These are phyloP conservation scores for Wickerhamomyces sp. DNA, from an alignment of 1,139 yeast genomes.

Conservation along the genomic window DNA sequence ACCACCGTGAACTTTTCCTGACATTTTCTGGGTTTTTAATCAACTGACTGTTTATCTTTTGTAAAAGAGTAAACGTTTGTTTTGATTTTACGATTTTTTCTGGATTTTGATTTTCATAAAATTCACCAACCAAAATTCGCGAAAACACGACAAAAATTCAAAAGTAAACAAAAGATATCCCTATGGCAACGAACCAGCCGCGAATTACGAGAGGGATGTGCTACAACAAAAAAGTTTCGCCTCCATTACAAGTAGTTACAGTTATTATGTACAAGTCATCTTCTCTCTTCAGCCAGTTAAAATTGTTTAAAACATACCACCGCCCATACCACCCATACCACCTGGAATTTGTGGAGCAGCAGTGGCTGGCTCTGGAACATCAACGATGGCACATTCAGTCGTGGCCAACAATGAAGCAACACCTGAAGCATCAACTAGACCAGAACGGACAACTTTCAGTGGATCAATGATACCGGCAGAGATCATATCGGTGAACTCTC, in stretches of 20 bases:
- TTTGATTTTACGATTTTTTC: not conserved
- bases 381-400: constrained; percentile 97
- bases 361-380: constrained; percentile 85
- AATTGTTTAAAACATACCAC: too few relatives aligned
- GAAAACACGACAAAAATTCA: constrained; percentile 1
- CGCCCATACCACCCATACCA: constrained; percentile 44
- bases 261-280: not conserved
- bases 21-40: constrained; percentile 58
- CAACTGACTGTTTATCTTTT: constrained; percentile 4
- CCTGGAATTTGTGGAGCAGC: constrained; percentile 60
- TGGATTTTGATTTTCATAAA: not conserved
- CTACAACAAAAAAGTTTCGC: too few relatives aligned
- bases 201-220: too few relatives aligned
- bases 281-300: constrained; percentile 3
- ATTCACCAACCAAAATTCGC: not conserved
- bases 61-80: constrained; percentile 2
- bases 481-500: constrained; percentile 94
- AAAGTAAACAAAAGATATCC: too few relatives aligned
- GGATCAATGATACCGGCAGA: constrained; percentile 98
- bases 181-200: too few relatives aligned
- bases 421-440: constrained; percentile 95
- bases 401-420: constrained; percentile 98
- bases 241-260: not conserved
- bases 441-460: constrained; percentile 97
- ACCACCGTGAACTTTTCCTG: constrained; percentile 97